These are phyloP conservation scores for Coemansia sp. DNA, from an alignment of 371 early-diverging fungal species.

Conservation along the genomic window DNA sequence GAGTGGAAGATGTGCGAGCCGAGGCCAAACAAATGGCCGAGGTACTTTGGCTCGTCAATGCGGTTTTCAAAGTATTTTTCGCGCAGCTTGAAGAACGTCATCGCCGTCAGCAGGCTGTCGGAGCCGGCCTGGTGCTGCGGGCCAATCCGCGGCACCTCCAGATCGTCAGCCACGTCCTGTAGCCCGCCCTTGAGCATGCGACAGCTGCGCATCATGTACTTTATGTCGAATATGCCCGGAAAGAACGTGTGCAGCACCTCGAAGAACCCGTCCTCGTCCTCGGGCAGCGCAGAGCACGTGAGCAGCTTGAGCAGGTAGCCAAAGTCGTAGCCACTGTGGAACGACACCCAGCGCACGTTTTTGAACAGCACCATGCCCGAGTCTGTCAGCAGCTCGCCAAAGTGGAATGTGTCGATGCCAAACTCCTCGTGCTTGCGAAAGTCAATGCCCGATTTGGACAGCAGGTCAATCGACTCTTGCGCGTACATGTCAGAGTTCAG, in stretches of 20 bases:
- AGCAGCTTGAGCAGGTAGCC: conserved; percentile 98
- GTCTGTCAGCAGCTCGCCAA: conserved; percentile 97
- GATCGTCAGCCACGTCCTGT: conserved; percentile 98
- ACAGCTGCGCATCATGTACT: conserved; percentile 96
- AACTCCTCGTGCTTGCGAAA: conserved; percentile 96
- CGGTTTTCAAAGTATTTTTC: conserved; percentile 91
- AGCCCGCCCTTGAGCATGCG: conserved; percentile 97
- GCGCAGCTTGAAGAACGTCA: conserved; percentile 97
- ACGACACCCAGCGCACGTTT: conserved; percentile 98
- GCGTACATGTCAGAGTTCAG: conserved; percentile 97
- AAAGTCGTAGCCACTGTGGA: conserved; percentile 99
- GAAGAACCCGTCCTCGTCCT: conserved; percentile 94
- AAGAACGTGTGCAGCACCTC: conserved; percentile 92
- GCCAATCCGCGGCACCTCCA: conserved; percentile 93
- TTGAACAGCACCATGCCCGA: conserved; percentile 95
- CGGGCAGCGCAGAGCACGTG: conserved; percentile 89
- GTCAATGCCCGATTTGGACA: conserved; percentile 97
- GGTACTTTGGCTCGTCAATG: conserved; percentile 91
- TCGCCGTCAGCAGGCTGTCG: conserved; percentile 95
- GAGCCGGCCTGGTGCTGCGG: conserved; percentile 99
- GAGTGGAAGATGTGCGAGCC: conserved; percentile 39
- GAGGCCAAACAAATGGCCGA: conserved; percentile 51
- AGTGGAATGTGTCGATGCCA: conserved; percentile 97
- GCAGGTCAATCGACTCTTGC: conserved; percentile 97
- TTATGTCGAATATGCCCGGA: conserved; percentile 99